Evolutionary conservation across 768 basidiomycete species (phyloP).

Genomic region (Psilocybe azurescens): DNA sequence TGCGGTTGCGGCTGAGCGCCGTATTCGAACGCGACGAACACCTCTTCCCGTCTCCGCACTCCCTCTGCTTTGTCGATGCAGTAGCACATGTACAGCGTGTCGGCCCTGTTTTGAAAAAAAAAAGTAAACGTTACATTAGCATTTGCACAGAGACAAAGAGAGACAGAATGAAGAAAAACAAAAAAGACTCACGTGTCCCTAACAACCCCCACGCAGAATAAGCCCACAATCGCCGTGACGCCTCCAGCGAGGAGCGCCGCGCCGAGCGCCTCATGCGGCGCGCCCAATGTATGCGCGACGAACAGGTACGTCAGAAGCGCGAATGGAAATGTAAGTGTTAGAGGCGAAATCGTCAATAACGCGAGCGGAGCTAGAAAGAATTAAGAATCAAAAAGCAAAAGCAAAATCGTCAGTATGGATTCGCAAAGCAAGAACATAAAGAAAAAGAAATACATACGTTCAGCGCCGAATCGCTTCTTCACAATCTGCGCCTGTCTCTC

Average conservation of each 20-base stretch:
- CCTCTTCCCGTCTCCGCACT: constrained; percentile 44
- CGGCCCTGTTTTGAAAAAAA: constrained; percentile 34
- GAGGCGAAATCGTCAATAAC: constrained; percentile 76
- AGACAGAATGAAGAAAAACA: not conserved
- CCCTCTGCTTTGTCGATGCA: constrained; percentile 53
- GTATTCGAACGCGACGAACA: constrained; percentile 47
- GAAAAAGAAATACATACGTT: constrained; percentile 50
- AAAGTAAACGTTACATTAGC: not conserved
- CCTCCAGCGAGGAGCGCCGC: constrained; percentile 80
- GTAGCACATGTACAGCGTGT: constrained; percentile 53
- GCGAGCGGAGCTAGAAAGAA: constrained; percentile 59
- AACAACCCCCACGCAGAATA: constrained; percentile 84
- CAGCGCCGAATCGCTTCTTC: constrained; percentile 29
- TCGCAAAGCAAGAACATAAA: constrained; percentile 6
- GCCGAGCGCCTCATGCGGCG: constrained; percentile 74
- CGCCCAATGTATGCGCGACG: constrained; percentile 78
- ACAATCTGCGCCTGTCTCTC: constrained; percentile 7
- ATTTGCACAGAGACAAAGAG: not conserved
- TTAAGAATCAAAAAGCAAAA: not conserved
- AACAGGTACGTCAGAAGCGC: constrained; percentile 86
- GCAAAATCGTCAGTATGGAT: not conserved
- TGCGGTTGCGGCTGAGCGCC: constrained; percentile 21
- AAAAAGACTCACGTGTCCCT: constrained; percentile 58
- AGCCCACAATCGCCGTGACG: constrained; percentile 79
- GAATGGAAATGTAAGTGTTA: constrained; percentile 83